Evolutionary conservation across 2,329 filamentous ascomycete genomes (phyloP).

Genomic region (Exutisphaerella laricina): DNA sequence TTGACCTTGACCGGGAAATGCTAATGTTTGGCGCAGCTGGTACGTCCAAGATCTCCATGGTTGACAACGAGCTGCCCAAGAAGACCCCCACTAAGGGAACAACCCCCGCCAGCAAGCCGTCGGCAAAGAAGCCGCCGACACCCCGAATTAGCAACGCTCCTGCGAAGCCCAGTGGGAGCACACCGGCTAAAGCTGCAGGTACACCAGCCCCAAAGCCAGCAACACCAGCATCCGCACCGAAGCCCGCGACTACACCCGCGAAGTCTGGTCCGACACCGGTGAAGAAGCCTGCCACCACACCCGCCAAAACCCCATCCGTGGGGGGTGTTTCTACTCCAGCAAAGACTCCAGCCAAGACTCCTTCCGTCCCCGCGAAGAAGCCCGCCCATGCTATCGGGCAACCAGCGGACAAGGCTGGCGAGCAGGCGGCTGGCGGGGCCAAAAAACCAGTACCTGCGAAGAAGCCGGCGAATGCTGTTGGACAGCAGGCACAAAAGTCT

Average conservation of each 20-base stretch:
- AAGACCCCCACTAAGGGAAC: conserved; percentile 22
- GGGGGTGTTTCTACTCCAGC: conserved; percentile 11
- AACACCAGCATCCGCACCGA: conserved; percentile 14
- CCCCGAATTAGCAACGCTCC: conserved; percentile 13
- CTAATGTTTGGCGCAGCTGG: conserved; percentile 18
- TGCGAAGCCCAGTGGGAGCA: conserved; percentile 10
- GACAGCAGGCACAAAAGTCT: conserved; percentile 16
- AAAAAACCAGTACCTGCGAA: conserved; percentile 18
- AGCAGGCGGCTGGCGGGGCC: conserved; percentile 4
- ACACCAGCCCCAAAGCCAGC: conserved; percentile 22
- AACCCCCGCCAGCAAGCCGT: conserved; percentile 14
- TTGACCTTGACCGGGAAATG: no score
- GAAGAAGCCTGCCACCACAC: conserved; percentile 18
- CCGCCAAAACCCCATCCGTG: conserved; percentile 15
- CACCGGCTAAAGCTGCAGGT: conserved; percentile 15
- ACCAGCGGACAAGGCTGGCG: no score
- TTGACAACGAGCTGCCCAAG: conserved; percentile 30
- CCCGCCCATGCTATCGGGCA: conserved; percentile 7
- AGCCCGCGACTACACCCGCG: conserved; percentile 16
- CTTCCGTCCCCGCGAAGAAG: conserved; percentile 11
- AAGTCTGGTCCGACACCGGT: no score
- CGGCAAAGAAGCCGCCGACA: conserved; percentile 15
- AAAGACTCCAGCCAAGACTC: conserved; percentile 13
- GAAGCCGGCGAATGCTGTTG: conserved; percentile 14
- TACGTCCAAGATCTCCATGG: conserved; percentile 31